These are phyloP conservation scores for Arabis hirsuta DNA, from an alignment of 345 rosid species.

Conservation along the genomic window DNA sequence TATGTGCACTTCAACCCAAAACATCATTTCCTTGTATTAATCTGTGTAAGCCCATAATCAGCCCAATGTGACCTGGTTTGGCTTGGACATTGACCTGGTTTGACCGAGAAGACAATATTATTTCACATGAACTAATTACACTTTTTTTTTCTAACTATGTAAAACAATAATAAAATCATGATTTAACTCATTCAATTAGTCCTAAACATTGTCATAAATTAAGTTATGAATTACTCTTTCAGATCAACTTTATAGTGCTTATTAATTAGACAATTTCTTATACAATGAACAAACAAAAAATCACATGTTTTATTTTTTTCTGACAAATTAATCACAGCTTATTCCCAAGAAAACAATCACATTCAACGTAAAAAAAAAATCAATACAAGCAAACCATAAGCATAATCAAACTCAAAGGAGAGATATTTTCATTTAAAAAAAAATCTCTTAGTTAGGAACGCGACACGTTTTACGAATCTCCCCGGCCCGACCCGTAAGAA, in stretches of 20 bases:
- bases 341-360: conserved; percentile 31
- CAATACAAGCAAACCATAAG: conserved; percentile 29
- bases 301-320: background rate
- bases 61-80: too few species aligned
- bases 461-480: conserved; percentile 64
- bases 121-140: too few species aligned
- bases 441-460: conserved; percentile 42
- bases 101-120: too few species aligned
- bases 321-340: conserved; percentile 20
- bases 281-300: background rate
- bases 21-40: too few species aligned
- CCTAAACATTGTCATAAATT: background rate
- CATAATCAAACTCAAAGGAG: conserved; percentile 5
- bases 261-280: background rate
- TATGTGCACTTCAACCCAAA: too few species aligned
- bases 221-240: background rate
- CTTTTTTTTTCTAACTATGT: too few species aligned
- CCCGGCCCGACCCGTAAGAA: conserved; percentile 50
- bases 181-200: too few species aligned
- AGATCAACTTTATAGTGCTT: background rate
- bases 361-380: background rate
- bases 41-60: too few species aligned
- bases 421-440: background rate
- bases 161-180: too few species aligned
- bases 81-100: too few species aligned